Base-by-base conservation (phyloP, 2,329 filamentous ascomycete species). In the Xylariaceae sp. region DNA sequence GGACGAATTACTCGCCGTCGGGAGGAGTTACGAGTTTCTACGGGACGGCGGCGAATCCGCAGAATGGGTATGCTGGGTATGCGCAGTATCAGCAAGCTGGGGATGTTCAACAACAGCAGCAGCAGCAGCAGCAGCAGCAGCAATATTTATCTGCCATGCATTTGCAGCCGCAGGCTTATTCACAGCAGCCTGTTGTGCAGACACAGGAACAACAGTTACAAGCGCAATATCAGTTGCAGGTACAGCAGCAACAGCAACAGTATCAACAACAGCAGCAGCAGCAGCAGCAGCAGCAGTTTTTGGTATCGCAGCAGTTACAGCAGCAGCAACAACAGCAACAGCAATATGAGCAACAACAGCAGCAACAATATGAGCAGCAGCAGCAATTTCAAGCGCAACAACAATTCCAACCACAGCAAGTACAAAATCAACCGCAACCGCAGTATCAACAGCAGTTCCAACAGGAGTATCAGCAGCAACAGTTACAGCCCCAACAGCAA, bases 201-300 rank as follows among this genome's bases (percentile, higher is more conserved):
- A 19, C 19, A 19, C 19, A 19, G 19, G 19, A 19, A 2, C 19
- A 19, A 19, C 19, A 19, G 19, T 19, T 19, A 19, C 55, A 53
- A 26, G 55, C 57, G 26, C 53, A 35, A 2, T n/a, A 30, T 9
- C 44, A 51, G n/a, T 26, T 37, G 11, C 50, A 55, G 31, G 9
- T 51, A 11, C 49, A 50, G 32, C 19, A 12, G 12, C 43, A 34
- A 11, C 42, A 50, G 9, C 50, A 49, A 11, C 50, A 19, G 19
- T 43, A 41, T 26, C 48, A 40, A 2, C 48, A 37, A 3, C 29
- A 19, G n/a, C n/a, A n/a, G n/a, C n/a, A n/a, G 19, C 27, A 4
- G n/a, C 29, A 32, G 6, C 49, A 35, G 26, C 6, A 19, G 19
- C 19, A 19, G 19, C 19, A 19, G 19, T 19, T 19, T 19, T 19